phyloP scores from a whole-genome alignment of 192 early-diverging fungal genomes.

The Backusella macrospora region DNA sequence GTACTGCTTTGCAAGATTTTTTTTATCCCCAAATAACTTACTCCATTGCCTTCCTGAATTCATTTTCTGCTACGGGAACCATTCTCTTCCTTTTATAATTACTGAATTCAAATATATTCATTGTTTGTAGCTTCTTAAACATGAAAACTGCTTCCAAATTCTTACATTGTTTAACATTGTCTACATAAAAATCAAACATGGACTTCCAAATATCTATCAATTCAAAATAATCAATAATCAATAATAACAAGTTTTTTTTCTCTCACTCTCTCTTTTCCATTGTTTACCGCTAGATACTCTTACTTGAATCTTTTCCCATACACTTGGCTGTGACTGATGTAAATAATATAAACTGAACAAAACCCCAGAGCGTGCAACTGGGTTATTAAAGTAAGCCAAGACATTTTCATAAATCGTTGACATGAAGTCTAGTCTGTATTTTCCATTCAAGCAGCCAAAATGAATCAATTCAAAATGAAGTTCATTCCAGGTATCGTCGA shows the following conservation, averaged over 20 bases:
- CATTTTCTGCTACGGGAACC: not conserved
- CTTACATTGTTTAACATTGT: not conserved
- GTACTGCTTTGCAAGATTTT: not conserved
- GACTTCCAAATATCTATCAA: not conserved
- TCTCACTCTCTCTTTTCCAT: not conserved
- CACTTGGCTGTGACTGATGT: not conserved
- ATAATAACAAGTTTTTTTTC: not conserved
- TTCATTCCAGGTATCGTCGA: conserved; percentile 19
- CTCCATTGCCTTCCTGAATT: not conserved
- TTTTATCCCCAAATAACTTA: not conserved
- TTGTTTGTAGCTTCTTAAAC: not conserved
- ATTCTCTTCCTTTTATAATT: not conserved
- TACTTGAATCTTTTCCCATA: not conserved
- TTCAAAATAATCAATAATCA: not conserved
- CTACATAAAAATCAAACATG: not conserved
- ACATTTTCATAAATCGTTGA: not conserved
- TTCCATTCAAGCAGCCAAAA: conserved; percentile 7
- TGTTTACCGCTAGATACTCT: conserved; percentile 14
- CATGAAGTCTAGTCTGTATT: not conserved
- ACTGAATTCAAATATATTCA: not conserved
- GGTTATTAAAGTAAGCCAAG: not conserved
- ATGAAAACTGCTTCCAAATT: conserved; percentile 3
- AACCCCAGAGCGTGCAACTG: not conserved
- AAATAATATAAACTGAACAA: conserved; percentile 8
- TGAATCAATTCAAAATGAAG: conserved; percentile 9